Evolutionary conservation across 768 basidiomycete genomes (phyloP), one percentile per base, ranked within the genome.

Genomic region (Tylopilus subfusipes): DNA sequence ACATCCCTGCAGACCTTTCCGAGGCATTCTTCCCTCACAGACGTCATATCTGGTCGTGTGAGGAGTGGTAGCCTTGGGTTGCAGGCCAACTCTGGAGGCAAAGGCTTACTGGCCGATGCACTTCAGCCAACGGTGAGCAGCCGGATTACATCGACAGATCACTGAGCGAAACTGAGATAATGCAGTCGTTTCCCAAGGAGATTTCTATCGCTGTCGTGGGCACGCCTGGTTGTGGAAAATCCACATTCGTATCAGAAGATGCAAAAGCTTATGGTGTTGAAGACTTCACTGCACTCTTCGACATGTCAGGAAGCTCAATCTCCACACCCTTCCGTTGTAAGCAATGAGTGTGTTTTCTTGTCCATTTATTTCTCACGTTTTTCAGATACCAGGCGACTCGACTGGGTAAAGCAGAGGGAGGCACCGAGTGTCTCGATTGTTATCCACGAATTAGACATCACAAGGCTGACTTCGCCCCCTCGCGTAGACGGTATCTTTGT

Each of bases 141-240:
- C 16, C 12, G 30, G 27, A n/a, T n/a, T 47, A 53, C 44, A 31
- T 51, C 42, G 34, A 38, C 24, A 24, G 27, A 36, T 44, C 18
- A 19, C 24, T 48, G 33, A 29, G 44, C 39, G 30, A 53, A 50
- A 44, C 58, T 62, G 47, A 58, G 47, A 21, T 22, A n/a, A 27
- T 45, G 19, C 40, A 72, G 72, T 52, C 55, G 18, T 63, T 69
- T 13, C 57, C 63, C 11, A 72, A 63, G 55, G 68, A 73, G 46
- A 61, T 88, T 46, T 82, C 84, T 10, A 75, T 98, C 29, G 85
- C 86, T 30, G 84, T 98, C 31, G 78, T 95, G 36, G 96, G 96
- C 14, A 79, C 82, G 13, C 70, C 78, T 36, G 81, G 84, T 31
- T 93, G 89, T 55, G 96, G 95, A 56, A 98, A 98, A 72, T 86